These are phyloP conservation scores for Eucalyptus sp. DNA, from an alignment of 345 rosid genomes.

Conservation along the genomic window DNA sequence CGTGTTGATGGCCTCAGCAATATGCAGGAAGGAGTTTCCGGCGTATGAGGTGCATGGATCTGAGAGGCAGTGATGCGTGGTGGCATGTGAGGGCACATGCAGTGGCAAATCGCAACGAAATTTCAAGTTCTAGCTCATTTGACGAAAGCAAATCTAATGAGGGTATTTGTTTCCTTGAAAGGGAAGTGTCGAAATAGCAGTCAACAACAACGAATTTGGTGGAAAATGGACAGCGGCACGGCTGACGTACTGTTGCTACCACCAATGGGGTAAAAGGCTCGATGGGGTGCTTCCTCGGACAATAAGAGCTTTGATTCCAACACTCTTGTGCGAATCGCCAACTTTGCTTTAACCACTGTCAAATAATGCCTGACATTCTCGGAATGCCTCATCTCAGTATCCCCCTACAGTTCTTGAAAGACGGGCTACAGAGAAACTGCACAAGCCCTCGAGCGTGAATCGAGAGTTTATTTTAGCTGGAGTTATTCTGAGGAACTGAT, in stretches of 20 bases:
- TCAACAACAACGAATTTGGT: background rate
- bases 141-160: background rate
- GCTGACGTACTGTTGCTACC: background rate
- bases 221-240: background rate
- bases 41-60: background rate
- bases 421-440: conserved; percentile 19
- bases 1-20: background rate
- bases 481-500: conserved; percentile 11
- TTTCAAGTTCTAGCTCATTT: background rate
- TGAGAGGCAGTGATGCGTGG: background rate
- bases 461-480: conserved; percentile 16
- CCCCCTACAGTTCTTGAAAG: conserved; percentile 30
- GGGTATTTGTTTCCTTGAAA: background rate
- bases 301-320: background rate
- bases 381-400: conserved; percentile 13
- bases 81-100: background rate
- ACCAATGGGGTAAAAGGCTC: background rate
- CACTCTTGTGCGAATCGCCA: background rate
- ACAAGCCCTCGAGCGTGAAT: conserved; percentile 21
- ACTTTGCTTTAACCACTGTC: background rate
- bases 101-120: background rate
- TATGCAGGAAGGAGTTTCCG: background rate
- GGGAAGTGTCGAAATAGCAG: background rate
- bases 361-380: background rate
- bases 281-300: background rate